Evolutionary conservation across 768 basidiomycete species (phyloP).

Genomic region (Mycena metata): DNA sequence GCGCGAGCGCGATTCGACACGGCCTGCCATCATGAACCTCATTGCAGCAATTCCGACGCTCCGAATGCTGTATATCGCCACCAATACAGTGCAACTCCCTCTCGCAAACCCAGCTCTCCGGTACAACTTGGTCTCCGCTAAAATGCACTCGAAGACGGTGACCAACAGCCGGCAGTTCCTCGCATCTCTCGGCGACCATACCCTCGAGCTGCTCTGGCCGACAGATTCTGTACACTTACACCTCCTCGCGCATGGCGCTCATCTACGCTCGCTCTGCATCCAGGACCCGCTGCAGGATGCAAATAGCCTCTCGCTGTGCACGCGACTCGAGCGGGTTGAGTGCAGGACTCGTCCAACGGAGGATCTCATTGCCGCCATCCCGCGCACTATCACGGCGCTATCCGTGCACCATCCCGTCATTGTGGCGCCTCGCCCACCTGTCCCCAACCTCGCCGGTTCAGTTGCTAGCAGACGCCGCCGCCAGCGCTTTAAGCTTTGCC

Average conservation of each 20-base stretch:
- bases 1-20: too few relatives aligned
- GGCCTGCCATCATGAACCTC: not conserved
- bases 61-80: constrained; percentile 1
- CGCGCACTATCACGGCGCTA: not conserved
- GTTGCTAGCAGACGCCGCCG: too few relatives aligned
- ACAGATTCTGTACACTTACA: too few relatives aligned
- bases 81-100: not conserved
- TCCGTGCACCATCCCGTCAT: not conserved
- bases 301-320: not conserved
- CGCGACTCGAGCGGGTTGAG: constrained; percentile 6
- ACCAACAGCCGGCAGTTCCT: not conserved
- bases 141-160: not conserved
- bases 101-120: not conserved
- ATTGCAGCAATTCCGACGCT: not conserved
- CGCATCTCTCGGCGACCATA: not conserved
- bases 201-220: not conserved
- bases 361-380: not conserved
- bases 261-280: not conserved
- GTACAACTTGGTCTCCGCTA: not conserved
- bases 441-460: too few relatives aligned
- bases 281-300: not conserved
- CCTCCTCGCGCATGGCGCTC: not conserved
- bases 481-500: too few relatives aligned
- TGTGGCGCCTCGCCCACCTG: too few relatives aligned
- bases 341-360: not conserved